Conservation (phyloP, 225 moss, liverwort and hornwort genomes). For the Sphagnum tenellum region DNA sequence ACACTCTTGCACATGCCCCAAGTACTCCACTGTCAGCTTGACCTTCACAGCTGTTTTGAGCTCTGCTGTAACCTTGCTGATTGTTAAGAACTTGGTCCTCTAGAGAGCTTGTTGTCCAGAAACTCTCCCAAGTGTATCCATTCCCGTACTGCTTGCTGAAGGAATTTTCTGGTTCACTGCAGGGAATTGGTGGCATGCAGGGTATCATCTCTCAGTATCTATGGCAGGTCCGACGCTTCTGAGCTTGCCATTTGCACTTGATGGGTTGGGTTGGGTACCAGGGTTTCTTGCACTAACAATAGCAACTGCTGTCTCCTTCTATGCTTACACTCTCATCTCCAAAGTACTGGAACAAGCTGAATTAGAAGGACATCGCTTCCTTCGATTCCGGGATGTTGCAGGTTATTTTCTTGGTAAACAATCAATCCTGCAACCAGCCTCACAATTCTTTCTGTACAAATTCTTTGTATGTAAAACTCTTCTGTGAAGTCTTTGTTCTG, state of each 20-base stretch:
- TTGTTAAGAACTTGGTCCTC: neutral
- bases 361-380: slow-evolving; percentile 22
- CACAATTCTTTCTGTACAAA: too few relatives aligned
- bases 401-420: slow-evolving; percentile 15
- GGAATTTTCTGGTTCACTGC: neutral
- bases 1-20: too few relatives aligned
- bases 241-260: slow-evolving; percentile 29
- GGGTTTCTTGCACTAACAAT: slow-evolving; percentile 14
- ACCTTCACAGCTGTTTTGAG: neutral
- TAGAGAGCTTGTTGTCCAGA: neutral
- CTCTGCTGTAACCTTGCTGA: neutral
- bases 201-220: slow-evolving; percentile 32
- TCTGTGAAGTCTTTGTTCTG: too few relatives aligned
- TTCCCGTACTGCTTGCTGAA: neutral
- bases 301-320: slow-evolving; percentile 21
- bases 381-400: slow-evolving; percentile 28
- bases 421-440: too few relatives aligned
- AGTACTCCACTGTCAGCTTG: neutral
- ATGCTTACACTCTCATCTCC: slow-evolving; percentile 22
- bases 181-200: slow-evolving; percentile 38
- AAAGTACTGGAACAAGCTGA: slow-evolving; percentile 25
- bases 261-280: slow-evolving; percentile 23
- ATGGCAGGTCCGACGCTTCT: slow-evolving; percentile 28
- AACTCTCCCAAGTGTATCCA: neutral
- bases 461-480: too few relatives aligned